Evolutionary conservation across 2,329 filamentous ascomycete species (phyloP).

Genomic region (Colletotrichum sojae): DNA sequence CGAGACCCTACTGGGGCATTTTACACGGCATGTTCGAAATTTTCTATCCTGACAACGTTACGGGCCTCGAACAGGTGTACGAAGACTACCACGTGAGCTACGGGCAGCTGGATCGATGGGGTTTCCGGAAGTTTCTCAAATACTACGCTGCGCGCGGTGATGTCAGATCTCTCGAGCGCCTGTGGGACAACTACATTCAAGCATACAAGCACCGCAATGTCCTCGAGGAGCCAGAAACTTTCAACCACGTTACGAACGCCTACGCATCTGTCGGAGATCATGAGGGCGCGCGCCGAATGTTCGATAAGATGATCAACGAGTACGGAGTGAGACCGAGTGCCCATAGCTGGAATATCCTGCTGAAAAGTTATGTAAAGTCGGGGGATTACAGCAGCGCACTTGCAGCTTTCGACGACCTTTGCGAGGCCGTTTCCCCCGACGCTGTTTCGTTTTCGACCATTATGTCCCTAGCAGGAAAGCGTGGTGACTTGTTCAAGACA

Average conservation of each 20-base stretch:
- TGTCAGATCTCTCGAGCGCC: conserved; percentile 57
- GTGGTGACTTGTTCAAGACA: conserved; percentile 81
- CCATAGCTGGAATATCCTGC: conserved; percentile 81
- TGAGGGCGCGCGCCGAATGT: conserved; percentile 69
- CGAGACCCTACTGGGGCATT: conserved; percentile 54
- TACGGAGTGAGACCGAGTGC: conserved; percentile 71
- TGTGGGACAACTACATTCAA: conserved; percentile 61
- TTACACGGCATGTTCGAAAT: conserved; percentile 62
- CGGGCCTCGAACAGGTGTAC: conserved; percentile 62
- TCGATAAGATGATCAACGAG: conserved; percentile 71
- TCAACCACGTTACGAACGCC: conserved; percentile 77
- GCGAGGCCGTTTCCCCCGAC: conserved; percentile 66
- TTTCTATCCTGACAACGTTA: conserved; percentile 54
- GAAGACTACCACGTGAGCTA: conserved; percentile 63
- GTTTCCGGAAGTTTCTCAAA: conserved; percentile 63
- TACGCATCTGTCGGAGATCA: conserved; percentile 79
- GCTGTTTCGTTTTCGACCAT: conserved; percentile 78
- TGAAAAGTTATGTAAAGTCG: conserved; percentile 78
- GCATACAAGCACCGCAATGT: conserved; percentile 51
- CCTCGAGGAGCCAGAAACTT: conserved; percentile 53
- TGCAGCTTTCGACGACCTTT: conserved; percentile 73
- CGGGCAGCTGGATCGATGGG: conserved; percentile 57
- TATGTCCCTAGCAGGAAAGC: conserved; percentile 78
- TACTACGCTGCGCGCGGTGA: conserved; percentile 66
- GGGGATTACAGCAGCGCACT: conserved; percentile 78